Conservation (phyloP, 345 rosid species). For the Capsella bursapastoris region DNA sequence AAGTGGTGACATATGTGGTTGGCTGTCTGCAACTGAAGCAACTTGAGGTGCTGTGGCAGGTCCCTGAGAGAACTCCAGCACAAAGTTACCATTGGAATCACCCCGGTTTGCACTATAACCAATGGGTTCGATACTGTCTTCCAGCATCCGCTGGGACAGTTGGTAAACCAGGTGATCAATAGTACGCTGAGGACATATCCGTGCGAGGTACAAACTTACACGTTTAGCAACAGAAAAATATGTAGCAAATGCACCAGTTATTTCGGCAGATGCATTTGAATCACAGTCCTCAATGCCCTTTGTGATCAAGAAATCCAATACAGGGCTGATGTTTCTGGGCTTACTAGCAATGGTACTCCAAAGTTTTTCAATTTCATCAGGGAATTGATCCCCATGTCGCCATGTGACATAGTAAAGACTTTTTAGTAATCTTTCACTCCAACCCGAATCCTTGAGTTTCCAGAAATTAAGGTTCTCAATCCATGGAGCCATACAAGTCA, state of each 20-base stretch:
- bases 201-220: slow-evolving; percentile 92
- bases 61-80: slow-evolving; percentile 96
- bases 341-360: slow-evolving; percentile 99
- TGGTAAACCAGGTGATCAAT: slow-evolving; percentile 98
- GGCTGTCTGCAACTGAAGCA: slow-evolving; percentile 73
- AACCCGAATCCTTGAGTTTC: slow-evolving; percentile 98
- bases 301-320: slow-evolving; percentile 92
- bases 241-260: slow-evolving; percentile 98
- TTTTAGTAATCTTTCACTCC: slow-evolving; percentile 95
- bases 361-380: slow-evolving; percentile 98
- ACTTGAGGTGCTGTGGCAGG: slow-evolving; percentile 74
- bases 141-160: slow-evolving; percentile 90
- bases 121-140: slow-evolving; percentile 83
- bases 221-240: slow-evolving; percentile 99
- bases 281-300: slow-evolving; percentile 99
- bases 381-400: slow-evolving; percentile 99
- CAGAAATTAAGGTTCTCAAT: slow-evolving; percentile 98
- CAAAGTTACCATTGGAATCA: slow-evolving; percentile 71
- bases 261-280: slow-evolving; percentile 98
- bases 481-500: slow-evolving; percentile 99
- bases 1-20: slow-evolving; percentile 97
- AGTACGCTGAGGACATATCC: slow-evolving; percentile 95
- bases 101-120: slow-evolving; percentile 60
- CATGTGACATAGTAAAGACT: slow-evolving; percentile 98
- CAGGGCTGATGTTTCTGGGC: slow-evolving; percentile 93